A percentile compares a stretch with the other conserved stretches of the same genome.
phyloP scores from a whole-genome alignment of 1,284 basidiomycete species.

The Marasmius sp. region DNA sequence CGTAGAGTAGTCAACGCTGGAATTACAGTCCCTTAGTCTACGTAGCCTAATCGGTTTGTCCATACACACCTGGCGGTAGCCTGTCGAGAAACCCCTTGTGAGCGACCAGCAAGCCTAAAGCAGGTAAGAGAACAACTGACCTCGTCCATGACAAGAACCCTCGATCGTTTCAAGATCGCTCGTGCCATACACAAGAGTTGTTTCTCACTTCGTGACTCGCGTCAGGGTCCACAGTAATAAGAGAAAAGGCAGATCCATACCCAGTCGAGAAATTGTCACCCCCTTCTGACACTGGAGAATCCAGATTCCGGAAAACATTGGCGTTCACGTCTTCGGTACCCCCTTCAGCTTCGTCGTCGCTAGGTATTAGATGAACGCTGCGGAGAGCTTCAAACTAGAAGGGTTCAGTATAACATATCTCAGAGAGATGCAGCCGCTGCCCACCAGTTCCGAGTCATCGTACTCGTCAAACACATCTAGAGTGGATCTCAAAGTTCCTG shows the following conservation, averaged over 20 bases:
- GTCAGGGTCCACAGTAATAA: slow-evolving; percentile 13
- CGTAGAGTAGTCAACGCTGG: slow-evolving; percentile 75
- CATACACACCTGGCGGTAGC: slow-evolving; percentile 61
- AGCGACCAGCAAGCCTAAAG: slow-evolving; percentile 11
- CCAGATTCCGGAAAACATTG: slow-evolving; percentile 86
- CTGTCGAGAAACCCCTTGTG: slow-evolving; percentile 24
- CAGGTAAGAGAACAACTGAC: slow-evolving; percentile 38
- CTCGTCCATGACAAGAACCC: slow-evolving; percentile 81
- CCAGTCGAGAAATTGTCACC: slow-evolving; percentile 95
- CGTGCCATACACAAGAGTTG: slow-evolving; percentile 85
- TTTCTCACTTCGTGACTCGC: slow-evolving; percentile 56
- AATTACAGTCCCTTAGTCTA: slow-evolving; percentile 6
- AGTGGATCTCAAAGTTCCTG: slow-evolving; percentile 82
- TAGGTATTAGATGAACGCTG: slow-evolving; percentile 83
- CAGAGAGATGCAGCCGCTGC: slow-evolving; percentile 21
- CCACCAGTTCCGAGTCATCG: slow-evolving; percentile 80
- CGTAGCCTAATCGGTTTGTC: slow-evolving; percentile 5
- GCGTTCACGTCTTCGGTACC: slow-evolving; percentile 62
- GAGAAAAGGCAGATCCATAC: slow-evolving; percentile 33
- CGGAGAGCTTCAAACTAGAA: slow-evolving; percentile 81
- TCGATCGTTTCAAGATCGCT: slow-evolving; percentile 76
- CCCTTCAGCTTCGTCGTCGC: slow-evolving; percentile 51
- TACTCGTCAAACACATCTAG: slow-evolving; percentile 93
- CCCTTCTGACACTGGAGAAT: slow-evolving; percentile 81
- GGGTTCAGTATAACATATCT: not conserved